Evolutionary conservation across 108 stramenopile species (phyloP), one percentile per base, ranked within the genome.

Genomic region (Fragilariopsis cylindrus): DNA sequence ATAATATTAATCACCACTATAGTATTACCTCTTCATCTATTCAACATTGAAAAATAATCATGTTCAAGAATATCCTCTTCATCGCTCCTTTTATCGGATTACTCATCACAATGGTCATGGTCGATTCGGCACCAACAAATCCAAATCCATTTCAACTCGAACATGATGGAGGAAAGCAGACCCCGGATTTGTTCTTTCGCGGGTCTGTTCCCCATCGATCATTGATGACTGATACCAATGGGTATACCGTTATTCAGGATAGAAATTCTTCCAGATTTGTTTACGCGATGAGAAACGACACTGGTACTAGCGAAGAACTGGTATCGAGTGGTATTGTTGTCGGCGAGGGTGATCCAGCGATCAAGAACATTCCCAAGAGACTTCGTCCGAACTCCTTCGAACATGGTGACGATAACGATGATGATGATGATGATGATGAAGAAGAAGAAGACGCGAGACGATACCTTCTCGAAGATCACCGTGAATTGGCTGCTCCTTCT

Each of bases 201-300:
- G 78, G 78, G 19, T 68, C 67, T 39, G 54, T 1, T 54, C 48
- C 72, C 13, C 2, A 40, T n/a, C 47, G 48, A 3, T 44, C 62
- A 18, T 73, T 58, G 0, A 48, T 79, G 49, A 18, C 50, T 6
- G 78, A 79, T 52, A 39, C 53, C 3, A 39, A 67, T 19, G 78
- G 78, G 40, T 79, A 79, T 60, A 74, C 73, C 13, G 57, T 79
- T 15, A 52, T 74, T 19, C 50, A 74, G 56, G 78, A 79, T 56
- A 55, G 69, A 68, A 13, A 7, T 8, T 60, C 55, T 15, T 43
- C 39, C 4, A 30, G 46, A 39, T 79, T 65, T 52, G 78, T 79
- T 5, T 79, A 79, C 42, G 78, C 78, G 15, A 66, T 45, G 3
- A 63, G 47, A 39, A 77, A 72, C 58, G 49, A 71, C 9, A 58